A percentile compares a stretch with the other conserved stretches of the same genome.
Evolutionary conservation across 257 asterid species (phyloP).

Genomic region (Fraxinus anomala): DNA sequence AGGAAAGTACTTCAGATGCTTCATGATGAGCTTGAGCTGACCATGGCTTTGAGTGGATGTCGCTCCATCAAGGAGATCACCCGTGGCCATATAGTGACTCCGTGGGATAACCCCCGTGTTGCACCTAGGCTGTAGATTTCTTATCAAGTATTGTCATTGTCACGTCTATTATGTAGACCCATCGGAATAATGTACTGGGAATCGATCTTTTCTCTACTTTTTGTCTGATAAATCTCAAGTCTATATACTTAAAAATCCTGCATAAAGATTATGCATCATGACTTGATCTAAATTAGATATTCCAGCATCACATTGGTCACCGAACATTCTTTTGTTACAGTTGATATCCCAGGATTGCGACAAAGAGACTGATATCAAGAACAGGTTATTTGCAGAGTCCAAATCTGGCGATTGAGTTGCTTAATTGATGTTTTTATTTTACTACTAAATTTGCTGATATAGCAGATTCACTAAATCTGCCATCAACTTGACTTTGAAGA

Average conservation of each 20-base stretch:
- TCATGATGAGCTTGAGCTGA: constrained; percentile 73
- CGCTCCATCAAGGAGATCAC: constrained; percentile 67
- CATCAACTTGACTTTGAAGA: constrained; percentile 61
- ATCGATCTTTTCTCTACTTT: no score
- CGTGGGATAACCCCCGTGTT: constrained; percentile 54
- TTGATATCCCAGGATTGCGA: constrained; percentile 76
- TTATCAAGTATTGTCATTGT: background rate
- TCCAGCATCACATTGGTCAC: no score
- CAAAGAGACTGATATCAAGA: constrained; percentile 88
- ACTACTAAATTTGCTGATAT: background rate
- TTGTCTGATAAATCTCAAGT: no score
- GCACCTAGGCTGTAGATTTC: constrained; percentile 45
- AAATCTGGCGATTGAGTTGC: background rate
- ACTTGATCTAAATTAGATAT: no score
- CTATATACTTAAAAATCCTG: no score
- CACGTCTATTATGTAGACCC: background rate
- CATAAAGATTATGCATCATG: no score
- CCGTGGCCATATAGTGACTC: constrained; percentile 53
- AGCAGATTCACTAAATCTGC: constrained; percentile 61
- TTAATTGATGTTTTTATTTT: constrained; percentile 4
- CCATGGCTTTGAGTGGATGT: constrained; percentile 87
- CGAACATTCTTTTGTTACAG: constrained; percentile 39
- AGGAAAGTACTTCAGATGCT: constrained; percentile 73
- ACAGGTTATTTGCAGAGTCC: constrained; percentile 44
- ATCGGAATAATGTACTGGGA: background rate